These are phyloP conservation scores for Aureoboletus auriporus DNA, from an alignment of 768 basidiomycete species.

Conservation along the genomic window DNA sequence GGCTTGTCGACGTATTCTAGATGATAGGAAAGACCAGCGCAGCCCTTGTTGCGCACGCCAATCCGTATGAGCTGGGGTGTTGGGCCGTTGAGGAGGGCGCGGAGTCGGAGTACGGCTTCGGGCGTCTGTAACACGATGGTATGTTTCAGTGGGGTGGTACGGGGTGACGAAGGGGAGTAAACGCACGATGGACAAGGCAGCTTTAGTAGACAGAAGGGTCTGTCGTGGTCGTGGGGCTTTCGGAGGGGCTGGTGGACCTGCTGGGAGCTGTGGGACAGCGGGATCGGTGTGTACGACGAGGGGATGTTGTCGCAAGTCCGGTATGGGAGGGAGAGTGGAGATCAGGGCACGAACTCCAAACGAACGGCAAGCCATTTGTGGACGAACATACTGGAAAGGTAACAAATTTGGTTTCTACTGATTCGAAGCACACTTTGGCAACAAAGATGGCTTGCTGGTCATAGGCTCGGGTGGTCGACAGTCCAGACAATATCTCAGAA, in stretches of 20 bases:
- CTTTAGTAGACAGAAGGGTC: conserved; percentile 66
- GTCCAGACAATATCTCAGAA: conserved; percentile 69
- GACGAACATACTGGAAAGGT: conserved; percentile 66
- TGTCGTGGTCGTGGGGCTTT: conserved; percentile 62
- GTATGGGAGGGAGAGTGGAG: conserved; percentile 48
- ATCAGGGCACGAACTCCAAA: conserved; percentile 81
- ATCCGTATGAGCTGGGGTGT: conserved; percentile 91
- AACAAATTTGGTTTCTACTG: conserved; percentile 83
- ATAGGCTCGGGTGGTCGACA: conserved; percentile 83
- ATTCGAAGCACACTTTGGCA: conserved; percentile 67
- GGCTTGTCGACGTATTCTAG: conserved; percentile 92
- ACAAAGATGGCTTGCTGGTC: conserved; percentile 65
- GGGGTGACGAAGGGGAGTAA: background rate
- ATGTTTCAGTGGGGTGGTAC: background rate
- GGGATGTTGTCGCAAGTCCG: conserved; percentile 14
- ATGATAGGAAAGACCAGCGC: conserved; percentile 82
- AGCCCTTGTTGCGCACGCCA: conserved; percentile 96
- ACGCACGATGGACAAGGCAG: conserved; percentile 70
- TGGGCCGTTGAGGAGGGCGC: conserved; percentile 70
- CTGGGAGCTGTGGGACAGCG: conserved; percentile 66
- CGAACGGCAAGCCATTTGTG: conserved; percentile 85
- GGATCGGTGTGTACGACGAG: conserved; percentile 52
- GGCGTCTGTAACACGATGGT: conserved; percentile 65
- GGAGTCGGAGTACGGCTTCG: conserved; percentile 67
- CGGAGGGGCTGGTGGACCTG: conserved; percentile 67